These are phyloP conservation scores for Phyllostachys edulis DNA, from an alignment of 176 grass and related monocot genomes.

Conservation along the genomic window DNA sequence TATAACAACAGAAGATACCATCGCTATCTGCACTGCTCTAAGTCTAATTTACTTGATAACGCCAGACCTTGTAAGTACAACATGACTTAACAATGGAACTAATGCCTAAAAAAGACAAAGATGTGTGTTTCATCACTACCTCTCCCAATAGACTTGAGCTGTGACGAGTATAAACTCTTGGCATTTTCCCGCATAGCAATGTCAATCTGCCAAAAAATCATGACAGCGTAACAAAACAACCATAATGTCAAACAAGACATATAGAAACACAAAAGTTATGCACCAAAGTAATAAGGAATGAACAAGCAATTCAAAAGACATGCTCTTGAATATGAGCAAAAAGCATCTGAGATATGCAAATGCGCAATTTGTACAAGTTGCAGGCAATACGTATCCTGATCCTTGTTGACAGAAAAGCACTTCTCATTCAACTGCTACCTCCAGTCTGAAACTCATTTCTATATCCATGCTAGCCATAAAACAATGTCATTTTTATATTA, in stretches of 20 bases:
- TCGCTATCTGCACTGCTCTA: background rate
- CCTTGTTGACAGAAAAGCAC: conserved; percentile 3
- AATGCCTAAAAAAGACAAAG: conserved; percentile 25
- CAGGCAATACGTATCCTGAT: background rate
- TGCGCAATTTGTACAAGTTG: background rate
- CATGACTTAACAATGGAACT: conserved; percentile 14
- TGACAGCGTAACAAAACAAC: conserved; percentile 1
- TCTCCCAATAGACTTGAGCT: conserved; percentile 82
- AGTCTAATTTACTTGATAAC: conserved; percentile 30
- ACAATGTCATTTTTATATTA: too few species aligned
- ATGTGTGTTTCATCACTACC: conserved; percentile 46
- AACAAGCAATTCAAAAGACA: conserved; percentile 1
- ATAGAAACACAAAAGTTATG: conserved; percentile 5
- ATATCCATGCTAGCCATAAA: background rate
- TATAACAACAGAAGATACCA: conserved; percentile 15
- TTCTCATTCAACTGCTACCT: conserved; percentile 11
- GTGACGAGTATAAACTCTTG: conserved; percentile 71
- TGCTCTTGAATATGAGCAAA: background rate
- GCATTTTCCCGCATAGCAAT: conserved; percentile 98
- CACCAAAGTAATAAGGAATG: conserved; percentile 7
- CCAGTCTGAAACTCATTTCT: background rate
- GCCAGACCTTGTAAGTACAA: conserved; percentile 19
- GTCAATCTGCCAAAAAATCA: conserved; percentile 65
- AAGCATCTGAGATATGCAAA: background rate
- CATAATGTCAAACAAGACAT: conserved; percentile 20